Conservation (phyloP, 495 filamentous ascomycete genomes). For the Podospora anserina region DNA sequence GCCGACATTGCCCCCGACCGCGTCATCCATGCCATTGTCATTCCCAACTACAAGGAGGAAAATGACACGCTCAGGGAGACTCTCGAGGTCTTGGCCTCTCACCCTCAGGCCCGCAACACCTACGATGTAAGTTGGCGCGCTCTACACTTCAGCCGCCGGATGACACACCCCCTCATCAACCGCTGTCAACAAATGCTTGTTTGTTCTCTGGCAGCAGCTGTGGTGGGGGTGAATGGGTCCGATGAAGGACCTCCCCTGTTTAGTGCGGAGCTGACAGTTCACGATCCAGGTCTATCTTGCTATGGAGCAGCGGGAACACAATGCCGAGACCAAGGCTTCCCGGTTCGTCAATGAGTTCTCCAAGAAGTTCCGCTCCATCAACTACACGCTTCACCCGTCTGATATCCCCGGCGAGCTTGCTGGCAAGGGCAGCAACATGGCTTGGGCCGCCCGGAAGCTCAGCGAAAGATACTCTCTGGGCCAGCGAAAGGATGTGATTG, state of each 20-base stretch:
- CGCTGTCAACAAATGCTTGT: background rate
- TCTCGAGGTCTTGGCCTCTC: slow-evolving; percentile 60
- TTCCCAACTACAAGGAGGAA: slow-evolving; percentile 70
- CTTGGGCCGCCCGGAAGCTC: slow-evolving; percentile 61
- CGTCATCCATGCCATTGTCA: slow-evolving; percentile 60
- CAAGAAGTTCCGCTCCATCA: slow-evolving; percentile 58
- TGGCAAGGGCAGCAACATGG: slow-evolving; percentile 67
- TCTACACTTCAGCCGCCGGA: slow-evolving; percentile 3
- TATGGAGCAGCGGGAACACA: slow-evolving; percentile 63
- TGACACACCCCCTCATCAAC: background rate
- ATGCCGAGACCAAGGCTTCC: slow-evolving; percentile 52
- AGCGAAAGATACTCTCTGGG: slow-evolving; percentile 52
- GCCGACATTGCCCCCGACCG: slow-evolving; percentile 38
- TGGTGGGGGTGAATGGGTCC: slow-evolving; percentile 14
- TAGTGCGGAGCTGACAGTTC: slow-evolving; percentile 17
- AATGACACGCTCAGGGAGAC: slow-evolving; percentile 62
- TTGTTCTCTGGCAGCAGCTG: slow-evolving; percentile 5
- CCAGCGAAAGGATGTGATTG: slow-evolving; percentile 56
- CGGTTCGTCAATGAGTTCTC: slow-evolving; percentile 52
- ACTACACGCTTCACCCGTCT: slow-evolving; percentile 58
- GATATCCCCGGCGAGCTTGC: slow-evolving; percentile 61
- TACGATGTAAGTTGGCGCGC: slow-evolving; percentile 56
- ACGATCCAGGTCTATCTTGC: slow-evolving; percentile 60
- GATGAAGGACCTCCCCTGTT: slow-evolving; percentile 8
- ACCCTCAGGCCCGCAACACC: slow-evolving; percentile 57